These are phyloP conservation scores for Hondaea fermentalgiana DNA, from an alignment of 108 stramenopile species.

Conservation along the genomic window DNA sequence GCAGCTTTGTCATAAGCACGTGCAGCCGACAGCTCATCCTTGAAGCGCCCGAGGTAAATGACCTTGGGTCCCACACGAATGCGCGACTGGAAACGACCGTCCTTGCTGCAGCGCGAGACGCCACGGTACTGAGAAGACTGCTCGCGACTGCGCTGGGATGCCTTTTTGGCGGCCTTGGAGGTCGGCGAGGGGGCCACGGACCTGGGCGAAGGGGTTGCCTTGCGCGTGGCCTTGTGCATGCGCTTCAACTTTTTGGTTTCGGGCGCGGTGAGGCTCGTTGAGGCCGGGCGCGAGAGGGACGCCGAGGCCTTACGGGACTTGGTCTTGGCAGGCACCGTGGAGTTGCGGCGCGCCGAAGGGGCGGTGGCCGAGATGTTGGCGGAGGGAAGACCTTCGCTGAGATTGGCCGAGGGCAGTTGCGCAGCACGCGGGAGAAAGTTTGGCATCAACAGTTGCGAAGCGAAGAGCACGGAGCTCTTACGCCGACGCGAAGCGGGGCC, in stretches of 20 bases:
- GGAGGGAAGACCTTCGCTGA: background rate
- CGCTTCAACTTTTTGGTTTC: background rate
- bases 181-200: background rate
- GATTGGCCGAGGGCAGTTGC: background rate
- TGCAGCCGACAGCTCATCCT: background rate
- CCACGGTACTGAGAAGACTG: background rate
- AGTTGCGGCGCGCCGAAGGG: no score
- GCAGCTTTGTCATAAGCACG: background rate
- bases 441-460: background rate
- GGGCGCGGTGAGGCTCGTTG: background rate
- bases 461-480: background rate
- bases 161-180: background rate
- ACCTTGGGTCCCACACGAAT: slow-evolving; percentile 3
- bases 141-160: background rate
- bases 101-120: background rate
- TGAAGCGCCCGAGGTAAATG: slow-evolving; percentile 5
- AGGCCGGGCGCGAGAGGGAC: no score
- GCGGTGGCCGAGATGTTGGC: background rate
- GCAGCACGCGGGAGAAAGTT: background rate
- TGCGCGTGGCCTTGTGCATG: background rate
- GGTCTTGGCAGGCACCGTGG: no score
- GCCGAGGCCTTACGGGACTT: no score
- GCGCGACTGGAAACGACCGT: background rate
- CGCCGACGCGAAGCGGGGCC: background rate
- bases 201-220: background rate